Evolutionary conservation across 768 basidiomycete species (phyloP).

Genomic region (Mycena olivaceomarginata): DNA sequence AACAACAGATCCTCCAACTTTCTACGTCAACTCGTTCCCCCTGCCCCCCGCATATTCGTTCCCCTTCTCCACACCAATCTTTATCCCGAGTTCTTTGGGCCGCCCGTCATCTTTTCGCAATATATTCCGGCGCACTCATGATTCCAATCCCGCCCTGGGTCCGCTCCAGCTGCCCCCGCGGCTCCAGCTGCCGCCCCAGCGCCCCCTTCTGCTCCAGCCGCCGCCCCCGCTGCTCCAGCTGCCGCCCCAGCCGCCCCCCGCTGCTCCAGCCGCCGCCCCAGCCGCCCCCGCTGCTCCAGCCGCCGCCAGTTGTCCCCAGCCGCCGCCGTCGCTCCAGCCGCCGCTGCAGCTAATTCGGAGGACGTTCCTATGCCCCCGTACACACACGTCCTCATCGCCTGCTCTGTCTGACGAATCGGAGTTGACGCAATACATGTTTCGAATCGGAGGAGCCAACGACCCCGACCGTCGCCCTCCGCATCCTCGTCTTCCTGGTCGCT

Average conservation of each 20-base stretch:
- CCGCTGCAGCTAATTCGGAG: too few species aligned
- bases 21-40: background rate
- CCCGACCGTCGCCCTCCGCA: too few species aligned
- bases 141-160: background rate
- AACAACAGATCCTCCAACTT: background rate
- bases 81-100: background rate
- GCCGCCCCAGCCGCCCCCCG: too few species aligned
- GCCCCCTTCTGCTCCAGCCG: too few species aligned
- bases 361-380: too few species aligned
- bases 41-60: too few species aligned
- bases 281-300: too few species aligned
- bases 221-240: too few species aligned
- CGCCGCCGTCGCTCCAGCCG: too few species aligned
- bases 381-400: background rate
- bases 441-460: background rate
- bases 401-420: background rate
- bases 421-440: background rate
- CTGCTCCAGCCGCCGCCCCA: too few species aligned
- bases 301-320: too few species aligned
- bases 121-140: background rate
- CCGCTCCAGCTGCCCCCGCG: background rate
- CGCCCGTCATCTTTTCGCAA: background rate
- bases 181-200: too few species aligned
- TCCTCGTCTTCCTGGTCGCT: background rate
- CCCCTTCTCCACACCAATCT: background rate